Conservation (phyloP, 352 stramenopile species). For the Pythium apleroticum region DNA sequence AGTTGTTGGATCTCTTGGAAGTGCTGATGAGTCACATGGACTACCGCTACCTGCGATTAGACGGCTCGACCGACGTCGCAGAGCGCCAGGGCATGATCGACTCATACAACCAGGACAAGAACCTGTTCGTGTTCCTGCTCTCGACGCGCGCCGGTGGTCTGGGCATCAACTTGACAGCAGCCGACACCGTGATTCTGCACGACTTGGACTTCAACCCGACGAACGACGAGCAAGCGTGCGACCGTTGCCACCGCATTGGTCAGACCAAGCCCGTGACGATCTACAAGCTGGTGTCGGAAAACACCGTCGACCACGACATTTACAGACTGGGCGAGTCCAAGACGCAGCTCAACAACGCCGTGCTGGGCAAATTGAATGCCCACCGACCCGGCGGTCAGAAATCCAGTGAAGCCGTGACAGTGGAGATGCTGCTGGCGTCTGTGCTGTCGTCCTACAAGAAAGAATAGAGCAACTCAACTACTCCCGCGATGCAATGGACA, state of each 20-base stretch:
- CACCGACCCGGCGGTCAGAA: conserved; percentile 39
- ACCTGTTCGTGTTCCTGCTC: conserved; percentile 96
- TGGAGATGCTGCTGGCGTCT: conserved; percentile 81
- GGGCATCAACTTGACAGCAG: conserved; percentile 97
- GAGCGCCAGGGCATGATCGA: conserved; percentile 84
- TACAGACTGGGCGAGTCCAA: conserved; percentile 84
- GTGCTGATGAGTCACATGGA: conserved; percentile 78
- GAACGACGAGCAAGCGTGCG: conserved; percentile 84
- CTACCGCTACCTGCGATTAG: conserved; percentile 75
- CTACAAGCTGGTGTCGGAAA: conserved; percentile 91
- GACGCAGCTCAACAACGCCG: conserved; percentile 84
- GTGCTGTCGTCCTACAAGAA: conserved; percentile 82
- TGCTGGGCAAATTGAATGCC: conserved; percentile 81
- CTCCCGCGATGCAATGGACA: neutral
- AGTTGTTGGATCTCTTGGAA: conserved; percentile 93
- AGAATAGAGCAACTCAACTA: conserved; percentile 19
- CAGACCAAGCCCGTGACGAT: conserved; percentile 90
- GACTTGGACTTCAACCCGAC: conserved; percentile 89
- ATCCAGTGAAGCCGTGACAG: conserved; percentile 40
- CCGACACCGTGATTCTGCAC: conserved; percentile 88
- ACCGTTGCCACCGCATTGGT: conserved; percentile 90
- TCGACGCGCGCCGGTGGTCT: conserved; percentile 96
- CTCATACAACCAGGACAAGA: conserved; percentile 86
- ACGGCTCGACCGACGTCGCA: conserved; percentile 73
- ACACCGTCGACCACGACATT: conserved; percentile 93